These are phyloP conservation scores for Saccharomycopsis hybrid DNA, from an alignment of 1,139 yeast species.

Conservation along the genomic window DNA sequence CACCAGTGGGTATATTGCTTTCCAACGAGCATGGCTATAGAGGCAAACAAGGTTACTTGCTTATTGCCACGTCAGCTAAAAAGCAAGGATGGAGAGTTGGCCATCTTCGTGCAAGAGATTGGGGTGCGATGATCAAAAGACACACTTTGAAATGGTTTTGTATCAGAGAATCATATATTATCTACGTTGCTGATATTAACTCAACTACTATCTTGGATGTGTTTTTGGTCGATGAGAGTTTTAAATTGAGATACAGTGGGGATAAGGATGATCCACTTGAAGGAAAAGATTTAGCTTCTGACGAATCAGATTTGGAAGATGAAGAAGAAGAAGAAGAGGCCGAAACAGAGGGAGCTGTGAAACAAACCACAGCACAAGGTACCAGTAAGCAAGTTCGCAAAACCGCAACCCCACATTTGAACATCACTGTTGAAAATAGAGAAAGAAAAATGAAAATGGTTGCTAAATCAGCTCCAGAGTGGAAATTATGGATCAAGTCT, in stretches of 20 bases:
- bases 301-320: constrained; percentile 38
- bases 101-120: constrained; percentile 73
- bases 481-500: constrained; percentile 72
- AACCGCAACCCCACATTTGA: constrained; percentile 33
- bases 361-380: not conserved
- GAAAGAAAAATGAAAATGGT: constrained; percentile 74
- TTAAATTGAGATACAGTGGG: constrained; percentile 50
- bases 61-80: constrained; percentile 74
- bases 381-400: not conserved
- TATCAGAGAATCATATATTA: constrained; percentile 74
- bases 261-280: constrained; percentile 22
- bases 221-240: constrained; percentile 70
- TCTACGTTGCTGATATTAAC: constrained; percentile 78
- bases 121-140: constrained; percentile 79
- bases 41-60: constrained; percentile 85
- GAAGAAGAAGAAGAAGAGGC: constrained; percentile 24
- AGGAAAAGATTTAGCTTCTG: constrained; percentile 22
- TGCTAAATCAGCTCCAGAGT: constrained; percentile 65
- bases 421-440: constrained; percentile 65
- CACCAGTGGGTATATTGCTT: constrained; percentile 78
- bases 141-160: constrained; percentile 84
- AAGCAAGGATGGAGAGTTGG: constrained; percentile 96
- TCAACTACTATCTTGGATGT: constrained; percentile 89
- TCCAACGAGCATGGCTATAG: constrained; percentile 76
- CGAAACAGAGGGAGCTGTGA: constrained; percentile 6